Percentiles rank a stretch among this genome's conserved stretches.
phyloP scores from a whole-genome alignment of 768 basidiomycete species.

The Porpolomopsis calyptriformis region DNA sequence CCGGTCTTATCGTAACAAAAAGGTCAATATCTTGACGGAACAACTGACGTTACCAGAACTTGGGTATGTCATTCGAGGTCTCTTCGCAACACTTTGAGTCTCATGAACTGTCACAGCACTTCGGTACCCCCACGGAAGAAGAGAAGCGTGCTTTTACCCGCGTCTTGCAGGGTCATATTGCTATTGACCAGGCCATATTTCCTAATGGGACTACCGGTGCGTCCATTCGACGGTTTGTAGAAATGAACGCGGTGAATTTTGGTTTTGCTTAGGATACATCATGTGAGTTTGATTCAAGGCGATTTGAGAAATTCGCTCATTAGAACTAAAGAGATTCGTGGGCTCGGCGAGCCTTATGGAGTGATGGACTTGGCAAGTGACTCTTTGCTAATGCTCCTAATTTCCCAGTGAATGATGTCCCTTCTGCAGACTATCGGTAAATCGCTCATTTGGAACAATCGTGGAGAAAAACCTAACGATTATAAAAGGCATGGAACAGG shows the following conservation, averaged over 20 bases:
- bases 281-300: conserved; percentile 30
- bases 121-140: conserved; percentile 72
- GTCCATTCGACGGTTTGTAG: conserved; percentile 19
- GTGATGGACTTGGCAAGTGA: conserved; percentile 76
- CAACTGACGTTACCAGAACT: conserved; percentile 90
- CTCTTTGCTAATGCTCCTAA: conserved; percentile 9
- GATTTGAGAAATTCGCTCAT: background rate
- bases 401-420: background rate
- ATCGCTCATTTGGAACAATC: conserved; percentile 6
- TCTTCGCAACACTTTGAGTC: background rate
- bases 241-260: background rate
- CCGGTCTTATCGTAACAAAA: no score
- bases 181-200: conserved; percentile 78
- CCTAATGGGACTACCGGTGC: conserved; percentile 70
- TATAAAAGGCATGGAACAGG: conserved; percentile 73
- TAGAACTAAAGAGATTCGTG: conserved; percentile 53
- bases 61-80: conserved; percentile 38
- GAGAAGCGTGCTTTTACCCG: conserved; percentile 86
- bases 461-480: conserved; percentile 4
- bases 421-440: conserved; percentile 45
- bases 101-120: conserved; percentile 48
- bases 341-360: conserved; percentile 72
- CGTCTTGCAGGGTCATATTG: conserved; percentile 85
- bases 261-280: conserved; percentile 34
- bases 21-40: conserved; percentile 87